Conservation (phyloP, 179 eudicot species). For the Heliamphora pulchella region DNA sequence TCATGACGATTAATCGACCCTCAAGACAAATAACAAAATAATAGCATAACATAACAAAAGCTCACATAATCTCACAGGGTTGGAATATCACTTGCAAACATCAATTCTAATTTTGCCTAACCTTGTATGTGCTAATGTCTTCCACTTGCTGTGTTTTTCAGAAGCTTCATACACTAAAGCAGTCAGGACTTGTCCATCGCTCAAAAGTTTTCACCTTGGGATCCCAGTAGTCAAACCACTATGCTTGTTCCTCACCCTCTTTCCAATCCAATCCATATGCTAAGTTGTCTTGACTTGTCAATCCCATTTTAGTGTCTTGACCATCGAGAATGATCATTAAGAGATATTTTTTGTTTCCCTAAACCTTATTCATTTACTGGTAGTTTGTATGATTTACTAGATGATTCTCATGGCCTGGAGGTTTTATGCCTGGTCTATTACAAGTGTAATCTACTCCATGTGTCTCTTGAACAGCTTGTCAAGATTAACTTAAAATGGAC, state of each 20-base stretch:
- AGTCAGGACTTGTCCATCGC: too few relatives aligned
- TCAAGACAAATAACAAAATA: too few relatives aligned
- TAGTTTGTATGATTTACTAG: neutral
- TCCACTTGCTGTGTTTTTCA: neutral
- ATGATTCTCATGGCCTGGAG: neutral
- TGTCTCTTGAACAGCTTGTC: neutral
- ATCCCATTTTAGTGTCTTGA: constrained; percentile 1
- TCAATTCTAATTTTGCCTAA: neutral
- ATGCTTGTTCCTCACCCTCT: too few relatives aligned
- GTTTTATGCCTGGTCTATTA: neutral
- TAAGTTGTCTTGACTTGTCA: neutral
- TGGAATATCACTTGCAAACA: neutral
- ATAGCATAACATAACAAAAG: too few relatives aligned
- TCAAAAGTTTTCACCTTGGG: too few relatives aligned
- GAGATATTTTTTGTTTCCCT: neutral
- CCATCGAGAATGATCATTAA: neutral
- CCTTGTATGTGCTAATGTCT: neutral
- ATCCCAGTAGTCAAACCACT: too few relatives aligned
- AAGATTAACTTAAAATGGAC: constrained; percentile 2
- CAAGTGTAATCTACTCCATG: neutral
- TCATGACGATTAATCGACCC: too few relatives aligned
- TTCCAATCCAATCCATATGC: too few relatives aligned
- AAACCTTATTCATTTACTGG: neutral
- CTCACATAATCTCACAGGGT: too few relatives aligned
- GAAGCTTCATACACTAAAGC: neutral